Conservation (phyloP, 306 rosid genomes). For the Cercis canadensis region DNA sequence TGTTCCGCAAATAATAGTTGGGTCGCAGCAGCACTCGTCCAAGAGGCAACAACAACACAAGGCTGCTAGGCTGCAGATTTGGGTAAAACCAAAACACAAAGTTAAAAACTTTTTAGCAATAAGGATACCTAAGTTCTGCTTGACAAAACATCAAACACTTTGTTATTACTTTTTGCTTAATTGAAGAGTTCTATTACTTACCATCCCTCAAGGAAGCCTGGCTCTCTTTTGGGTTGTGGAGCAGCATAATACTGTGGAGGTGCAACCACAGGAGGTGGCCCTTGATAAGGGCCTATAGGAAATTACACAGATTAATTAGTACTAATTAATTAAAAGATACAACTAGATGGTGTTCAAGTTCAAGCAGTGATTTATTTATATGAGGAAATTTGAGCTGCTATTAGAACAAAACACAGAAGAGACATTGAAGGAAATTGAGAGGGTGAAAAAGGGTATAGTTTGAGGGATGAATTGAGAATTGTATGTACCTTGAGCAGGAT, state of each 20-base stretch:
- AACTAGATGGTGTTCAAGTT: slow-evolving; percentile 1
- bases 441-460: no score
- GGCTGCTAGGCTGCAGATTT: slow-evolving; percentile 73
- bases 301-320: not conserved
- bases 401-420: no score
- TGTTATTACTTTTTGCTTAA: slow-evolving; percentile 1
- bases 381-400: no score
- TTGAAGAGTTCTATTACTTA: slow-evolving; percentile 34
- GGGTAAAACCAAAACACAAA: not conserved
- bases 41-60: slow-evolving; percentile 80
- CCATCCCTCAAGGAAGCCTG: slow-evolving; percentile 87
- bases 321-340: not conserved
- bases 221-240: slow-evolving; percentile 47
- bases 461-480: no score
- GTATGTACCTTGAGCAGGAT: slow-evolving; percentile 49
- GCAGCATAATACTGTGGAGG: slow-evolving; percentile 52
- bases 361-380: not conserved
- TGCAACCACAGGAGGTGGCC: slow-evolving; percentile 50
- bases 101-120: not conserved
- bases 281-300: slow-evolving; percentile 43
- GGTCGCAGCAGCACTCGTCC: slow-evolving; percentile 90
- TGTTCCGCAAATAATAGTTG: slow-evolving; percentile 51
- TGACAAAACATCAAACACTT: not conserved
- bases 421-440: no score
- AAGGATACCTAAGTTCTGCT: not conserved